Conservation (phyloP, 2,329 filamentous ascomycete genomes). For the Colletotrichum horii region DNA sequence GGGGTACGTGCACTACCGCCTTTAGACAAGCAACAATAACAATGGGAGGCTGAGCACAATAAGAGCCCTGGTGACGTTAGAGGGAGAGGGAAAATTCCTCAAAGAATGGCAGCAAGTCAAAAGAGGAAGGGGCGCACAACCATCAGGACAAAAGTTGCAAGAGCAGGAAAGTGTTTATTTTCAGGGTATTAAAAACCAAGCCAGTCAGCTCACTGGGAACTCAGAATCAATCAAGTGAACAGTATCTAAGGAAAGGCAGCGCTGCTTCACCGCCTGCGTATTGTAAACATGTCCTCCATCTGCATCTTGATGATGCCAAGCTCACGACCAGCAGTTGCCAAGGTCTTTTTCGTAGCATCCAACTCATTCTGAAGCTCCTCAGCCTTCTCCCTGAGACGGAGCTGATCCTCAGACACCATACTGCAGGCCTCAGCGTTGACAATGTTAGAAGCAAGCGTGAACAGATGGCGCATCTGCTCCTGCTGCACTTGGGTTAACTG, state of each 20-base stretch:
- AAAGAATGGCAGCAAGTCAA: not conserved
- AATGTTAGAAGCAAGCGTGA: not conserved
- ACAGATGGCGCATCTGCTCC: not conserved
- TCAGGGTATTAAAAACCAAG: not conserved
- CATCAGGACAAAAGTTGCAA: not conserved
- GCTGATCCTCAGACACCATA: not conserved
- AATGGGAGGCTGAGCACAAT: not conserved
- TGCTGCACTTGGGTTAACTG: not conserved
- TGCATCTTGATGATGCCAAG: not conserved
- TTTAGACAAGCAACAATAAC: not conserved
- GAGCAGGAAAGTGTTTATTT: not conserved
- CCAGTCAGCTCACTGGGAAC: not conserved
- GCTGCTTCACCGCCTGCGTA: not conserved
- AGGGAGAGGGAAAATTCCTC: not conserved
- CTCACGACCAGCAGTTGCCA: not conserved
- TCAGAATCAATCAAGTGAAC: not conserved
- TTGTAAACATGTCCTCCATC: not conserved
- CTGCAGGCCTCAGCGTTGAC: not conserved
- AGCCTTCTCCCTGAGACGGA: not conserved
- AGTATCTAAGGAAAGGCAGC: not conserved
- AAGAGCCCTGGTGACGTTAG: not conserved
- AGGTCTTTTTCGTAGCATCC: not conserved
- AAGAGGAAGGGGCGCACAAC: not conserved
- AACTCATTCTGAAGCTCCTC: not conserved
- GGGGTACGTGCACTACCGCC: not conserved